Percentiles rank a stretch among this genome's conserved stretches.
Conservation (phyloP, 139 green algal species). For the Desmodesmus armatus region DNA sequence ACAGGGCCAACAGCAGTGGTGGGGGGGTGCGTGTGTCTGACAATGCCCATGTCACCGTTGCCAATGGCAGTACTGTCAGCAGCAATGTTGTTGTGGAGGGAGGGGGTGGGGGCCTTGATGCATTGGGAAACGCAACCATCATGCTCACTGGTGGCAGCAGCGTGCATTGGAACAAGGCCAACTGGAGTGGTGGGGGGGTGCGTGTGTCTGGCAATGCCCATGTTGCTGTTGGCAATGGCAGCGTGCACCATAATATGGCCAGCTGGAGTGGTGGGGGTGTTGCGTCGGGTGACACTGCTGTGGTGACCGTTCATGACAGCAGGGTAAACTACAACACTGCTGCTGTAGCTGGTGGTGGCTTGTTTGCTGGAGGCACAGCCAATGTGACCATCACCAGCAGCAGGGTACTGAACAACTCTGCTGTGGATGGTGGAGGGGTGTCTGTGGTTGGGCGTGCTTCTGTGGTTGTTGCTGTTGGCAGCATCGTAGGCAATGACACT, state of each 20-base stretch:
- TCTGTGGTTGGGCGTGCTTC: not conserved
- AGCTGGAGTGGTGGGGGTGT: not conserved
- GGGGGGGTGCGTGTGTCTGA: no score
- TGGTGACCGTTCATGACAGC: not conserved
- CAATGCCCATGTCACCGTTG: no score
- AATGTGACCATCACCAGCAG: not conserved
- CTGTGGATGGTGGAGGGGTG: not conserved
- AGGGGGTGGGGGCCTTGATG: not conserved
- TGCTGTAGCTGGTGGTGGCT: no score
- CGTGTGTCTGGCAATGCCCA: no score
- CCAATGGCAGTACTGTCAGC: no score
- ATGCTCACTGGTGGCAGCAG: no score
- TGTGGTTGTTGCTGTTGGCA: no score
- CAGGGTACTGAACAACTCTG: not conserved
- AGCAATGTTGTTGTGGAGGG: no score
- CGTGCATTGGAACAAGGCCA: no score
- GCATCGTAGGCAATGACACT: no score
- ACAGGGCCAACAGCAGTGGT: not conserved
- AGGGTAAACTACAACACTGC: not conserved
- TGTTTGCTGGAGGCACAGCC: not conserved
- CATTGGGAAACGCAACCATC: not conserved
- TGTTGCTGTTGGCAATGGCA: not conserved
- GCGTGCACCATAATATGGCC: not conserved
- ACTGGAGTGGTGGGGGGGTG: no score
- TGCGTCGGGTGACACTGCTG: not conserved